Conservation (phyloP, 306 rosid genomes). For the Hylodesmum podocarpum region DNA sequence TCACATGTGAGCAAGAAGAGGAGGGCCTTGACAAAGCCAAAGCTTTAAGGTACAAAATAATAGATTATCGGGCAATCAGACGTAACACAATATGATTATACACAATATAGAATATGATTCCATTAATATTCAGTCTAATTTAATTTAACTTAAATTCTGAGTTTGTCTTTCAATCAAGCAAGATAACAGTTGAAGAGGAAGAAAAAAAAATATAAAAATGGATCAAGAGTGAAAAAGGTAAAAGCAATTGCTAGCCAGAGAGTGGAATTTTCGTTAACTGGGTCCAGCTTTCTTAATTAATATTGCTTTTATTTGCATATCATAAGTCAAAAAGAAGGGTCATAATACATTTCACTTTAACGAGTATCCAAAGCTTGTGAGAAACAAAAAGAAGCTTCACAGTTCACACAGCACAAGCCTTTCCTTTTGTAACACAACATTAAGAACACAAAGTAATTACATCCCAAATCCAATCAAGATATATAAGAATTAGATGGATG, state of each 20-base stretch:
- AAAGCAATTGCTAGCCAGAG: neutral
- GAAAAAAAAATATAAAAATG: too few relatives aligned
- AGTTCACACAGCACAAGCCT: slow-evolving; percentile 9
- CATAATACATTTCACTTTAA: slow-evolving; percentile 40
- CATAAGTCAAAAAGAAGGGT: slow-evolving; percentile 41
- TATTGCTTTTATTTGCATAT: slow-evolving; percentile 31
- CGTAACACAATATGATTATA: neutral
- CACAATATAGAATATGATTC: neutral
- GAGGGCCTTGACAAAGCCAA: too few relatives aligned
- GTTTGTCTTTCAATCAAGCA: neutral
- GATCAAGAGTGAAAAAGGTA: neutral
- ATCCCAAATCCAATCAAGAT: slow-evolving; percentile 46
- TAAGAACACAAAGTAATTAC: slow-evolving; percentile 38
- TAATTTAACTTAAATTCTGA: neutral
- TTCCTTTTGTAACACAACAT: slow-evolving; percentile 17
- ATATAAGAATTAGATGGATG: slow-evolving; percentile 33
- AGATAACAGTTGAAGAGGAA: neutral
- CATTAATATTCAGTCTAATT: neutral
- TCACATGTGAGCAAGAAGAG: too few relatives aligned
- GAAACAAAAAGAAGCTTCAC: slow-evolving; percentile 26
- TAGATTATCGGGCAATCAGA: too few relatives aligned
- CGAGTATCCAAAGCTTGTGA: slow-evolving; percentile 59
- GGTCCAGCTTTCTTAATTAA: slow-evolving; percentile 25
- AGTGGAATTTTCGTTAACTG: slow-evolving; percentile 36
- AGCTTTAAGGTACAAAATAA: too few relatives aligned